Percentiles rank a stretch among this genome's conserved stretches.
These are phyloP conservation scores for Mucor velutinosus DNA, from an alignment of 371 early-diverging fungal species.

Conservation along the genomic window DNA sequence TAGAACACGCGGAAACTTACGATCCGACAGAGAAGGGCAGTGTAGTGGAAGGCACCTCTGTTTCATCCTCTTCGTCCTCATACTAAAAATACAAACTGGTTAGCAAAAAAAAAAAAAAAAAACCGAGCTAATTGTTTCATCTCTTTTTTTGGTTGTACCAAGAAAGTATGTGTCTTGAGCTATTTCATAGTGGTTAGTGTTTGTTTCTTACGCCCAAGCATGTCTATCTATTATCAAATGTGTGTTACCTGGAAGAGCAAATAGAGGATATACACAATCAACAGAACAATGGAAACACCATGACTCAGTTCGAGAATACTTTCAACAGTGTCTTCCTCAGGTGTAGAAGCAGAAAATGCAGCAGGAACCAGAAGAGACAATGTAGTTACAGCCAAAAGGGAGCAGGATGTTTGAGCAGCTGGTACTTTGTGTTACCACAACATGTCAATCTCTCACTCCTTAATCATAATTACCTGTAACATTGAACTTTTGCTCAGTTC, in stretches of 20 bases:
- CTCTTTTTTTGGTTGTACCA: constrained; percentile 33
- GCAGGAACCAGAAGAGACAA: constrained; percentile 84
- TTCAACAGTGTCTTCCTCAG: constrained; percentile 30
- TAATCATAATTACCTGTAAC: constrained; percentile 33
- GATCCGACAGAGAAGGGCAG: constrained; percentile 39
- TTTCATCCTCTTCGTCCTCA: constrained; percentile 54
- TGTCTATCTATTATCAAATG: neutral
- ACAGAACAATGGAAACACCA: constrained; percentile 72
- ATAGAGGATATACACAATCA: constrained; percentile 74
- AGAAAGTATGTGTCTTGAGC: constrained; percentile 70
- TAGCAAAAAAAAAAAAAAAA: neutral
- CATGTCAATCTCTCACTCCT: neutral
- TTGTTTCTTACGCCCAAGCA: neutral
- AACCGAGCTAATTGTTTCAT: neutral
- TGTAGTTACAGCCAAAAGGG: constrained; percentile 77
- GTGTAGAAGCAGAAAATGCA: constrained; percentile 60
- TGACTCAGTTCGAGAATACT: constrained; percentile 66
- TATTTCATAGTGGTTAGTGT: neutral
- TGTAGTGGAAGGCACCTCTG: constrained; percentile 54
- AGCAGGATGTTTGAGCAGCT: constrained; percentile 78
- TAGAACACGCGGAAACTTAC: constrained; percentile 19
- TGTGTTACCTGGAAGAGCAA: constrained; percentile 67
- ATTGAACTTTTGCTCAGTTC: constrained; percentile 45
- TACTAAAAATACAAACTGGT: constrained; percentile 22
- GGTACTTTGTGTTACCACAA: neutral